Base-by-base conservation (phyloP, 352 stramenopile species). In the Phytophthora megakarya region DNA sequence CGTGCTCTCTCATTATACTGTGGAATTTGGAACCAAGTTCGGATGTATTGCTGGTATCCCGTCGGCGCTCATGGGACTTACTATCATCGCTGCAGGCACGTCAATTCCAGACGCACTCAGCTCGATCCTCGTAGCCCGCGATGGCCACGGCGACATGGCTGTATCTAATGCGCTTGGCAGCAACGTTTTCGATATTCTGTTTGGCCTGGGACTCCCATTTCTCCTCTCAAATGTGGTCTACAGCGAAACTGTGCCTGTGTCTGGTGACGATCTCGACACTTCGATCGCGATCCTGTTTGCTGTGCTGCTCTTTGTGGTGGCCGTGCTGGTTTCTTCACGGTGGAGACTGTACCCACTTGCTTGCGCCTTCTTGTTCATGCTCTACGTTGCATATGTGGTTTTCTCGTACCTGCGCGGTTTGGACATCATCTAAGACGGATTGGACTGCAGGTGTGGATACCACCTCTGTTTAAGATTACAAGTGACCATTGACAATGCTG, bases 121-220 rank as follows among this genome's bases (percentile, higher is more conserved):
- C 61, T 93, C 81, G 16, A 81, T 96, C 19, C 73, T 91, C 16
- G 82, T 96, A 13, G 86, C 86, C 1, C 86, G 86, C n/a, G 79
- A 78, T 45, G 87, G 87, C 30, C 83, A 93, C 35, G 86, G 84
- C 18, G 84, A 92, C 53, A 92, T 90, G 73, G 87, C 87, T 22
- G 84, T 96, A 32, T 90, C 84, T 22, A 96, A 93, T 62, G 87
- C 87, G 16, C 71, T 95, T 9, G 87, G 87, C 42, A 92, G 83
- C 66, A 92, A 96, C 59, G 85, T 95, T 25, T 93, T 96, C 45
- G 89, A 96, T 54, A 90, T 96, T 60, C 51, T 91, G 19, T 70
- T 96, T 16, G 87, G 87, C 8, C 65, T 92, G 7, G 87, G 86
- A 1, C 63, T 90, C 28, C 86, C 87, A 1, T 96, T 94, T 53